Evolutionary conservation across 805 yeast species (phyloP).

Genomic region (Myxozyma lipomycoides): DNA sequence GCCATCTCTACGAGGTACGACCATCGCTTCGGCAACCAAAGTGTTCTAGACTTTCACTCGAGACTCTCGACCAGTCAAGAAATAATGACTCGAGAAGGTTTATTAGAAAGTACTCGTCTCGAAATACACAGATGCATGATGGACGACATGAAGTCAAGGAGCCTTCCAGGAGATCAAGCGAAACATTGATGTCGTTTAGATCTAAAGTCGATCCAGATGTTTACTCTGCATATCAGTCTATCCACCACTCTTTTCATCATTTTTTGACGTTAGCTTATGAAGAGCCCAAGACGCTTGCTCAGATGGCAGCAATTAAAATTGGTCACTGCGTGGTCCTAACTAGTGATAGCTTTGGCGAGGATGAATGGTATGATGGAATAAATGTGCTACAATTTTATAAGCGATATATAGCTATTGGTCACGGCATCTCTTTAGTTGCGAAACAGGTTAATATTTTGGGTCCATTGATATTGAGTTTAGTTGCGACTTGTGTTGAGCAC

Average conservation of each 20-base stretch:
- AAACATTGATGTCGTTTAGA: constrained; percentile 1
- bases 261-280: constrained; percentile 15
- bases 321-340: constrained; percentile 24
- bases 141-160: too few species aligned
- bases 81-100: too few species aligned
- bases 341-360: constrained; percentile 14
- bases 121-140: too few species aligned
- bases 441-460: constrained; percentile 5
- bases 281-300: constrained; percentile 13
- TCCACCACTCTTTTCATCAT: constrained; percentile 15
- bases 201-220: constrained; percentile 10
- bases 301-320: constrained; percentile 14
- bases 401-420: constrained; percentile 24
- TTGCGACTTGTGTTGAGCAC: constrained; percentile 11
- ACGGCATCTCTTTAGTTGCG: constrained; percentile 21
- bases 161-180: not conserved
- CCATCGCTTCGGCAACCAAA: constrained; percentile 9
- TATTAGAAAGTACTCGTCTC: too few species aligned
- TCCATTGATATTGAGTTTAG: constrained; percentile 14
- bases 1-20: constrained; percentile 11
- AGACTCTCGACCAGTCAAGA: too few species aligned
- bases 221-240: constrained; percentile 7
- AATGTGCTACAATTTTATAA: constrained; percentile 14
- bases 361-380: constrained; percentile 24
- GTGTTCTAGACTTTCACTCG: too few species aligned